phyloP scores from a whole-genome alignment of 2,329 filamentous ascomycete genomes.

The Trichoderma oligosporum region DNA sequence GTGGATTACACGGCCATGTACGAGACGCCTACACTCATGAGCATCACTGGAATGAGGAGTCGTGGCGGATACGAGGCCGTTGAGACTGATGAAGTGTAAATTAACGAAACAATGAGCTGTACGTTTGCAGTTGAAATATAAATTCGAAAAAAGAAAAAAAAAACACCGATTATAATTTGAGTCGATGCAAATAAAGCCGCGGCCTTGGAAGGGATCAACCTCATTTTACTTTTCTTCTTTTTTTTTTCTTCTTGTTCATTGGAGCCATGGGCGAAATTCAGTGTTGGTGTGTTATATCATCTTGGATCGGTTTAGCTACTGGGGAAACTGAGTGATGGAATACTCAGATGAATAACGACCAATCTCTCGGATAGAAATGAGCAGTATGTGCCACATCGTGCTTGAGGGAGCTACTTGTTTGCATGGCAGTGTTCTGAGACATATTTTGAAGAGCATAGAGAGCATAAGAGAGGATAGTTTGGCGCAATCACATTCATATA shows the following conservation, averaged over 20 bases:
- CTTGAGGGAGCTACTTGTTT: slow-evolving; percentile 4
- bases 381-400: slow-evolving; percentile 1
- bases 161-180: slow-evolving; percentile 10
- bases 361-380: slow-evolving; percentile 5
- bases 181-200: neutral
- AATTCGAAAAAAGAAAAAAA: neutral
- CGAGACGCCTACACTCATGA: slow-evolving; percentile 72
- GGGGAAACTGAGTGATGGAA: slow-evolving; percentile 2
- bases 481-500: neutral
- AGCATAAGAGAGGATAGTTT: neutral
- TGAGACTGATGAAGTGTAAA: slow-evolving; percentile 48
- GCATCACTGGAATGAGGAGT: slow-evolving; percentile 46
- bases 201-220: neutral
- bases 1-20: slow-evolving; percentile 90
- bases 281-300: slow-evolving; percentile 8
- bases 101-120: slow-evolving; percentile 44
- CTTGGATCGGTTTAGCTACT: slow-evolving; percentile 4
- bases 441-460: neutral
- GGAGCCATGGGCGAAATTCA: neutral
- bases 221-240: neutral
- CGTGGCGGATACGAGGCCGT: slow-evolving; percentile 62
- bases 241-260: neutral
- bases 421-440: slow-evolving; percentile 1
- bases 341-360: slow-evolving; percentile 10
- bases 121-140: neutral